A percentile compares a stretch with the other conserved stretches of the same genome.
Evolutionary conservation across 345 rosid genomes (phyloP).

Genomic region (Mangifera indica): DNA sequence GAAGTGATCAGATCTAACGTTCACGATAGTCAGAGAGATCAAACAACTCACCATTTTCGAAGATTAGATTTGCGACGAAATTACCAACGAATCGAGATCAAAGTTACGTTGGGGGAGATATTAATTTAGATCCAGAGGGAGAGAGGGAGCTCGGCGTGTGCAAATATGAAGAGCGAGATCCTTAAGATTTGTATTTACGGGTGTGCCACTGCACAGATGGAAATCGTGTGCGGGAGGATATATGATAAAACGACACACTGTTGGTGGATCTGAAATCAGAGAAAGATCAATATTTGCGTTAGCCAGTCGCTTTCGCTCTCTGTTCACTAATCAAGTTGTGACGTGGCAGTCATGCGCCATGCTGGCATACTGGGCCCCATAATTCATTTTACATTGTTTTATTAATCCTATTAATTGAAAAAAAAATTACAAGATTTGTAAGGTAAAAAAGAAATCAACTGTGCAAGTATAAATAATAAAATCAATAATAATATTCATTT

Average conservation of each 20-base stretch:
- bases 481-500: too few relatives aligned
- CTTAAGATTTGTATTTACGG: constrained; percentile 10
- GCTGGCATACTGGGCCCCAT: too few relatives aligned
- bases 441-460: too few relatives aligned
- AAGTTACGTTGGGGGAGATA: neutral
- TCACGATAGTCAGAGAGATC: constrained; percentile 7
- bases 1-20: constrained; percentile 19
- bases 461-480: too few relatives aligned
- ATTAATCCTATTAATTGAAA: too few relatives aligned
- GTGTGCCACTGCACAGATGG: constrained; percentile 17
- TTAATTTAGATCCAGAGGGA: constrained; percentile 9
- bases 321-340: neutral
- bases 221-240: neutral
- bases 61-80: neutral
- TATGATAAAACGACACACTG: neutral
- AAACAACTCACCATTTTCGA: constrained; percentile 20
- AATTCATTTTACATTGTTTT: too few relatives aligned
- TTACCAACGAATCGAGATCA: neutral
- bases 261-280: neutral
- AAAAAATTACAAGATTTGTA: too few relatives aligned
- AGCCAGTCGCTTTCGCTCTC: neutral
- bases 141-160: constrained; percentile 12
- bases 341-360: too few relatives aligned
- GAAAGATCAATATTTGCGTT: neutral
- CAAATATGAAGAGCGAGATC: neutral